Evolutionary conservation across 345 rosid genomes (phyloP).

Genomic region (Crucihimalaya himalaica): DNA sequence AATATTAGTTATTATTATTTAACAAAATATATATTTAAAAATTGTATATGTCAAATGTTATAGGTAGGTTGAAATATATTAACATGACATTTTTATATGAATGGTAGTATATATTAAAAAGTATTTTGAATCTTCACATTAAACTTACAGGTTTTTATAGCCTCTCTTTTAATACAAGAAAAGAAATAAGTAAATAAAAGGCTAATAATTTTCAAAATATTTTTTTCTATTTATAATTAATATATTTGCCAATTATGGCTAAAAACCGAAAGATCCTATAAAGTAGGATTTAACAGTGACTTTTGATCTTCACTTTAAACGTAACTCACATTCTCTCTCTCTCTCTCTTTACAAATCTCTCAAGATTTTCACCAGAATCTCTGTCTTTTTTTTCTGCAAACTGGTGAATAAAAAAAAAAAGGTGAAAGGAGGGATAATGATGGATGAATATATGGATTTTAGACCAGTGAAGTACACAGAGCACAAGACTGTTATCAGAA

Average conservation of each 20-base stretch:
- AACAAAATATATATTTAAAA: too few relatives aligned
- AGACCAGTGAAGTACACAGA: slow-evolving; percentile 68
- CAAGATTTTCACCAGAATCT: slow-evolving; percentile 8
- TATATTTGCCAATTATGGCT: slow-evolving; percentile 4
- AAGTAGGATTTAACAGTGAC: slow-evolving; percentile 25
- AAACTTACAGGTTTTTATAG: too few relatives aligned
- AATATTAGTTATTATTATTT: too few relatives aligned
- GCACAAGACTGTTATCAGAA: slow-evolving; percentile 55
- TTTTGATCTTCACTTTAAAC: slow-evolving; percentile 29
- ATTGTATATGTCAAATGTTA: too few relatives aligned
- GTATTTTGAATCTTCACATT: neutral
- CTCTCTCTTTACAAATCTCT: neutral
- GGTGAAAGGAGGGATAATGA: slow-evolving; percentile 4
- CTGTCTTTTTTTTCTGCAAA: neutral
- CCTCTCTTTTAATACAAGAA: neutral
- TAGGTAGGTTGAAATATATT: neutral
- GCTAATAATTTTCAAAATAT: neutral
- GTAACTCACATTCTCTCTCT: neutral
- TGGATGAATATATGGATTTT: slow-evolving; percentile 32
- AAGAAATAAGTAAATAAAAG: neutral
- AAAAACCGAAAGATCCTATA: slow-evolving; percentile 36
- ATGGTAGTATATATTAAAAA: too few relatives aligned
- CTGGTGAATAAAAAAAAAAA: neutral
- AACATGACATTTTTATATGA: neutral
- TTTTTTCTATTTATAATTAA: neutral